phyloP scores from a whole-genome alignment of 192 early-diverging fungal genomes.

The Coemansia aciculifera region DNA sequence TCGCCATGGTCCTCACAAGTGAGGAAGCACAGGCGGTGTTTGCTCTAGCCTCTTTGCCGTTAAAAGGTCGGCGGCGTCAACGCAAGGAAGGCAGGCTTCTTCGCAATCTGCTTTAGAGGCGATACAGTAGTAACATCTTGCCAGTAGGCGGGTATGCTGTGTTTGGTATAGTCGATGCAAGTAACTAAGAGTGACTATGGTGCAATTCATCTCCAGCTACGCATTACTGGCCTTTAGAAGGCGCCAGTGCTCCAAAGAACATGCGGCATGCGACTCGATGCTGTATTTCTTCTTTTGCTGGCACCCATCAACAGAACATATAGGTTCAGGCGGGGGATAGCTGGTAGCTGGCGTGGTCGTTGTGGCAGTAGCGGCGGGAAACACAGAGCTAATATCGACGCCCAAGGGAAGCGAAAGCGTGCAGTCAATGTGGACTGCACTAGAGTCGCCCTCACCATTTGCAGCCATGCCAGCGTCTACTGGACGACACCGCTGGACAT shows the following conservation, averaged over 20 bases:
- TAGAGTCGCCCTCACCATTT: background rate
- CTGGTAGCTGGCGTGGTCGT: conserved; percentile 10
- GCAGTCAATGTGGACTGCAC: conserved; percentile 17
- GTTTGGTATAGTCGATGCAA: background rate
- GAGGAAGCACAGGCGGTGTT: background rate
- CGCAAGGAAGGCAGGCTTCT: background rate
- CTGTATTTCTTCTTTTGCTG: conserved; percentile 59
- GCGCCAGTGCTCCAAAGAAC: conserved; percentile 63
- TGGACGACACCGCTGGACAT: conserved; percentile 24
- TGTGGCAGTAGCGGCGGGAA: conserved; percentile 21
- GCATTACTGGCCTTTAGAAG: conserved; percentile 16
- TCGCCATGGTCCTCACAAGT: background rate
- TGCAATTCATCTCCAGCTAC: background rate
- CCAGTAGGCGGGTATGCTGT: background rate
- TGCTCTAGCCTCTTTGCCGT: conserved; percentile 4
- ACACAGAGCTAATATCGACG: conserved; percentile 19
- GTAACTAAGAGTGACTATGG: conserved; percentile 5
- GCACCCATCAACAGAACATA: conserved; percentile 57
- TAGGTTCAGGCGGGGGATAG: conserved; percentile 55
- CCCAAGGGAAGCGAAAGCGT: conserved; percentile 21
- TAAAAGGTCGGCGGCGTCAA: background rate
- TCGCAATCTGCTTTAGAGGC: background rate
- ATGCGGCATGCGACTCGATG: conserved; percentile 57
- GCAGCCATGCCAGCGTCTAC: background rate
- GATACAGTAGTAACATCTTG: background rate